phyloP scores from a whole-genome alignment of 2,329 filamentous ascomycete genomes.

The Pezicula rhizophila region DNA sequence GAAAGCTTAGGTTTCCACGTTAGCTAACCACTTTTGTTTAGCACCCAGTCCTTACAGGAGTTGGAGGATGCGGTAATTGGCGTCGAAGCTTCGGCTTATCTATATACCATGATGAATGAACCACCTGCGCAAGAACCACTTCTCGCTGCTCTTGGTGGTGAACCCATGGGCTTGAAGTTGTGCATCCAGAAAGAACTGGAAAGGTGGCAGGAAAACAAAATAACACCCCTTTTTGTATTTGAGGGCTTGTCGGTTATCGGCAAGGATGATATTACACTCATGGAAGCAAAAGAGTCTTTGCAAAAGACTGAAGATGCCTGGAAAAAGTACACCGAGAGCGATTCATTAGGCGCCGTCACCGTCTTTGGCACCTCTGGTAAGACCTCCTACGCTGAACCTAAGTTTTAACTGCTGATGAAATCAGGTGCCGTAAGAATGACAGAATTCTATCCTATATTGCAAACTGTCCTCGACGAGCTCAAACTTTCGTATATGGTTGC shows the following conservation, averaged over 20 bases:
- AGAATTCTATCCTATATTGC: slow-evolving; percentile 70
- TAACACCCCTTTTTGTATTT: slow-evolving; percentile 86
- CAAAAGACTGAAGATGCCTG: slow-evolving; percentile 74
- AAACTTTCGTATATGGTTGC: slow-evolving; percentile 73
- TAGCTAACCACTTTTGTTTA: slow-evolving; percentile 3
- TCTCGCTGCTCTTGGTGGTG: slow-evolving; percentile 80
- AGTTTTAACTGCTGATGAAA: slow-evolving; percentile 22
- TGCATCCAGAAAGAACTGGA: slow-evolving; percentile 74
- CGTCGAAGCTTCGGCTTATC: slow-evolving; percentile 85
- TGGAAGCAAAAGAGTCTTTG: slow-evolving; percentile 59
- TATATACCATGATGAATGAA: slow-evolving; percentile 70
- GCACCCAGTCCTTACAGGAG: slow-evolving; percentile 53
- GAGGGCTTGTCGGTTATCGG: slow-evolving; percentile 77
- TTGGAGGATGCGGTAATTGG: slow-evolving; percentile 72
- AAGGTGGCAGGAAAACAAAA: slow-evolving; percentile 60
- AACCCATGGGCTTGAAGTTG: slow-evolving; percentile 70
- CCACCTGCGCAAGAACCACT: slow-evolving; percentile 75
- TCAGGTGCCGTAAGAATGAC: slow-evolving; percentile 65
- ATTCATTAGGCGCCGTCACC: slow-evolving; percentile 73
- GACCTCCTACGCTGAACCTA: slow-evolving; percentile 7
- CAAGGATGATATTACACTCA: slow-evolving; percentile 63
- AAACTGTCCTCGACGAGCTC: slow-evolving; percentile 64
- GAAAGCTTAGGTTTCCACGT: too few species aligned
- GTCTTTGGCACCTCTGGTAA: slow-evolving; percentile 82
- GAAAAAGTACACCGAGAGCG: slow-evolving; percentile 75